Evolutionary conservation across 2,329 filamentous ascomycete species (phyloP), one percentile per base, ranked within the genome.

Genomic region (Diaporthe humulicola): DNA sequence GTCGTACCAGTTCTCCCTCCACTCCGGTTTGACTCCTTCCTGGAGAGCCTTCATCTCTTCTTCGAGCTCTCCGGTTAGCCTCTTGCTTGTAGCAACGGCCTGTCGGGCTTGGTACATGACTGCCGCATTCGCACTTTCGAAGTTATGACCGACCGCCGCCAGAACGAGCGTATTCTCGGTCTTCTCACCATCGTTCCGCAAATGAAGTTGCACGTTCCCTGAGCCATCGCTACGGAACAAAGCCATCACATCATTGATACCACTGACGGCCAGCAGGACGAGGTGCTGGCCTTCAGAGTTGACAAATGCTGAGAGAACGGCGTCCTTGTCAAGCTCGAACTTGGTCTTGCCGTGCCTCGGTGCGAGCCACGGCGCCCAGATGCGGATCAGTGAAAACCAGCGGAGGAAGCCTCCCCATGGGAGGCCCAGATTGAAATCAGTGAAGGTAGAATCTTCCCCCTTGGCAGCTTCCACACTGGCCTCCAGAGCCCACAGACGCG

Each of bases 1-100:
- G 82, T 98, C 97, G 81, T 96, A 96, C 95, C 96, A 98, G 75
- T 94, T 91, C 77, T 97, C 92, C 66, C 94, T 85, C 95, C 95
- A 98, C 81, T 91, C 83, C 8, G 88, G 84, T 71, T 88, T 87
- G 45, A 92, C 84, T 7, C 88, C 88, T 36, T 87, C 84, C 22
- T 83, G 83, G 10, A 89, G 78, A 0, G 84, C 82, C 73, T 86
- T 82, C 36, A 88, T 81, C 75, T 92, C 87, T 38, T 84, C 82
- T 28, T 85, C 84, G 74, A 84, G 79, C 78, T 90, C 82, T 73
- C 86, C 79, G 77, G 83, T 83, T 10, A 80, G 80, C 12, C 82
- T 81, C 73, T 90, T 87, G 79, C 83, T 83, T 19, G 83, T 83
- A 66, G 85, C 82, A 12, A 93, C 86, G 4, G 94, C 80, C 75